Conservation (phyloP, 148 eudicot genomes). For the Beta vulgaris region DNA sequence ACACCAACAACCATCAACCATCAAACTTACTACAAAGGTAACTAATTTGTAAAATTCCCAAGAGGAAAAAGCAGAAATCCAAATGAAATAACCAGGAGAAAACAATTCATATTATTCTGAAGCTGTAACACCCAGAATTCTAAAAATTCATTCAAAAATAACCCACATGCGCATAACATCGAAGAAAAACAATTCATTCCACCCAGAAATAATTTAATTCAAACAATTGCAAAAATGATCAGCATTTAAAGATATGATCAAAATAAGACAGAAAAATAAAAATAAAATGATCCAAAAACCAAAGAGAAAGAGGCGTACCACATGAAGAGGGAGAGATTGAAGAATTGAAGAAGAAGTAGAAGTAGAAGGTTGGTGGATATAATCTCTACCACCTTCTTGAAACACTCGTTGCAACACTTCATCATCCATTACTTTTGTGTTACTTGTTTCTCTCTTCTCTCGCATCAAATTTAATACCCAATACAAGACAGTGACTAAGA, state of each 20-base stretch:
- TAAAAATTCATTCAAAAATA: background rate
- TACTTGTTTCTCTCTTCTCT: background rate
- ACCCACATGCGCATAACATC: background rate
- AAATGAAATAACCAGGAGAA: no score
- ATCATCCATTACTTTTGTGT: constrained; percentile 61
- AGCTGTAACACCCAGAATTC: background rate
- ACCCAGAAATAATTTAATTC: background rate
- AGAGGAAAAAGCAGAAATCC: no score
- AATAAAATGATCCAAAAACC: background rate
- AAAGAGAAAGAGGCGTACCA: constrained; percentile 38
- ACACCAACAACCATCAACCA: constrained; percentile 8
- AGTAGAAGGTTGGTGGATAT: constrained; percentile 60
- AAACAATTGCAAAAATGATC: background rate
- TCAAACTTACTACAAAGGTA: no score
- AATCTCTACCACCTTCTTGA: constrained; percentile 86
- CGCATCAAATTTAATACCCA: background rate
- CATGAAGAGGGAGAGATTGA: constrained; percentile 96
- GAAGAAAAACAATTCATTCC: background rate
- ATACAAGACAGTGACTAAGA: background rate
- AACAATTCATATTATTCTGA: background rate
- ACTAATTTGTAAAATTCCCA: background rate
- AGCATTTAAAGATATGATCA: background rate
- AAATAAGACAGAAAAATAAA: no score
- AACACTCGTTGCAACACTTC: constrained; percentile 82
- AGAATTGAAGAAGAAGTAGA: constrained; percentile 88